Percentiles rank a stretch among this genome's conserved stretches.
These are phyloP conservation scores for Hevea brasiliensis DNA, from an alignment of 345 rosid species.

Conservation along the genomic window DNA sequence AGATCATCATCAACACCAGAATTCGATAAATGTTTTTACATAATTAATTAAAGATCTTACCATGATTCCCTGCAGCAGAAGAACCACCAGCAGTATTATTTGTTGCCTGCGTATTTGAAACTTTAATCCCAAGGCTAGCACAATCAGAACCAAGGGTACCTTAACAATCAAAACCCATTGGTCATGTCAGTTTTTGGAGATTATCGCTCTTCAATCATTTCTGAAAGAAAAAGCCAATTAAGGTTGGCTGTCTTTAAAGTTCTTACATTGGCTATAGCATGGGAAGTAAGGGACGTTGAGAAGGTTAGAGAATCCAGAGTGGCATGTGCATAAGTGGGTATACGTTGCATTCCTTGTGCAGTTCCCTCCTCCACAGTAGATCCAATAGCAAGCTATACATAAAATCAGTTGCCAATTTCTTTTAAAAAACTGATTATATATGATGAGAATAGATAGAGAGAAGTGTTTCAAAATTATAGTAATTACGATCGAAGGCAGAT, in stretches of 20 bases:
- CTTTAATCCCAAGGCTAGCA: slow-evolving; percentile 43
- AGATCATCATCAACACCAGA: no score
- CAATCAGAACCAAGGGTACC: slow-evolving; percentile 60
- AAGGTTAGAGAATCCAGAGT: slow-evolving; percentile 38
- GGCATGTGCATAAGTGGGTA: slow-evolving; percentile 39
- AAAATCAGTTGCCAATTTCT: neutral
- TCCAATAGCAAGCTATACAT: slow-evolving; percentile 45
- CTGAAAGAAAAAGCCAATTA: neutral
- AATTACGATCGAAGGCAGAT: slow-evolving; percentile 54
- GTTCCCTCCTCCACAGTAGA: slow-evolving; percentile 50
- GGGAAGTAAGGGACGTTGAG: slow-evolving; percentile 44
- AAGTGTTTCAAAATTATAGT: neutral
- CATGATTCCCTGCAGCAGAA: slow-evolving; percentile 29
- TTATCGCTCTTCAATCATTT: no score
- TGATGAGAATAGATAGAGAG: no score
- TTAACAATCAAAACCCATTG: slow-evolving; percentile 21
- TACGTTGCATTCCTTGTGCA: slow-evolving; percentile 41
- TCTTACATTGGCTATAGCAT: slow-evolving; percentile 54
- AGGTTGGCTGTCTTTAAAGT: no score
- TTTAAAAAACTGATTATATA: neutral
- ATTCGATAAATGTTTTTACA: no score
- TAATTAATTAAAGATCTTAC: slow-evolving; percentile 31
- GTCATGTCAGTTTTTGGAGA: slow-evolving; percentile 1
- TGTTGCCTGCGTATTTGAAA: slow-evolving; percentile 20
- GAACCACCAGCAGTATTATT: neutral